phyloP scores from a whole-genome alignment of 106 monocot genomes.

The Apostasia ramifera region DNA sequence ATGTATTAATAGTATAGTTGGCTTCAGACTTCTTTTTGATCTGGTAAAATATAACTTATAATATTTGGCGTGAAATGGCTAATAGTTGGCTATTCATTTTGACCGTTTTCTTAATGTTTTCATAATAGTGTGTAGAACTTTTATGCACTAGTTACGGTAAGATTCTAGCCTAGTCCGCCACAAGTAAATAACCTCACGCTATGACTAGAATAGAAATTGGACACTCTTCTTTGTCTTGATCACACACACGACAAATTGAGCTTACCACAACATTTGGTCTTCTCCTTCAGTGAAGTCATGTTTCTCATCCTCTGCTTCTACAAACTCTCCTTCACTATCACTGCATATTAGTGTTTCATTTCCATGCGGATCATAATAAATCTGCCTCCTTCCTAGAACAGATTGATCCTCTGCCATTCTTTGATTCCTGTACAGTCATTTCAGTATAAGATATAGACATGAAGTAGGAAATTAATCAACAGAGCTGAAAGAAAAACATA shows the following conservation, averaged over 20 bases:
- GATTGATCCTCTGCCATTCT: conserved; percentile 98
- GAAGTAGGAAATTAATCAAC: not conserved
- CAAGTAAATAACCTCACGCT: not conserved
- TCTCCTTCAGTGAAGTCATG: conserved; percentile 92
- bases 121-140: not conserved
- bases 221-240: too few species aligned
- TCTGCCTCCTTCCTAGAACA: conserved; percentile 87
- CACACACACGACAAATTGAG: not conserved
- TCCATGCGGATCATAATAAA: conserved; percentile 83
- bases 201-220: too few species aligned
- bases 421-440: conserved; percentile 57
- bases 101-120: not conserved
- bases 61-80: too few species aligned
- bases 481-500: not conserved
- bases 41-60: too few species aligned
- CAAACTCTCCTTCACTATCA: conserved; percentile 88
- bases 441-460: conserved; percentile 6
- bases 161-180: not conserved
- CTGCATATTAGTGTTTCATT: conserved; percentile 92
- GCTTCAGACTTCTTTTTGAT: too few species aligned
- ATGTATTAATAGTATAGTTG: too few species aligned
- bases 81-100: not conserved
- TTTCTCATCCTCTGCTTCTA: conserved; percentile 77
- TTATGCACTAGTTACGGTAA: not conserved
- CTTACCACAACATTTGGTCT: conserved; percentile 84